A percentile compares a stretch with the other conserved stretches of the same genome.
phyloP scores from a whole-genome alignment of 2,329 filamentous ascomycete genomes.

The Aquanectria penicillioides region DNA sequence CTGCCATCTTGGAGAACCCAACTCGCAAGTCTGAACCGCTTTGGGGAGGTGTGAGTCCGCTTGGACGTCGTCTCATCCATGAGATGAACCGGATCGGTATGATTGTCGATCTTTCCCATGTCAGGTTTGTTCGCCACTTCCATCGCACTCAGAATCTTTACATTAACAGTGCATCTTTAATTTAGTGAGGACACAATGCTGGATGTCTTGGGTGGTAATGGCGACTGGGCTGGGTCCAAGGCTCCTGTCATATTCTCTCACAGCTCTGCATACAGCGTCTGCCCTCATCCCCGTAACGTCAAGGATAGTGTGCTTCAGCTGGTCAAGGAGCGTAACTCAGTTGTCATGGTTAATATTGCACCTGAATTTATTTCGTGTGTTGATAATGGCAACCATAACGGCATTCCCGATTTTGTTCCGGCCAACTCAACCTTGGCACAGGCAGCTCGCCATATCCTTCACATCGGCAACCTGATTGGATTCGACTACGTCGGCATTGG shows the following conservation, averaged over 20 bases:
- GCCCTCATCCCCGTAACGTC: conserved; percentile 90
- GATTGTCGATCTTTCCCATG: conserved; percentile 89
- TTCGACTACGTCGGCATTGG: conserved; percentile 90
- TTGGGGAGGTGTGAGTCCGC: conserved; percentile 77
- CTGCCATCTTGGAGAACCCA: conserved; percentile 72
- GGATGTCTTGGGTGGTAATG: conserved; percentile 76
- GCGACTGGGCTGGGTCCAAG: conserved; percentile 74
- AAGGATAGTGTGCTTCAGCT: conserved; percentile 83
- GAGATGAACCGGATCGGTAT: conserved; percentile 97
- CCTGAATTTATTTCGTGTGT: conserved; percentile 85
- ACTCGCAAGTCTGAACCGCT: conserved; percentile 63
- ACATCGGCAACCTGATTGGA: conserved; percentile 86
- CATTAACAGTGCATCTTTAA: conserved; percentile 8
- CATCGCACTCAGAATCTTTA: too few species aligned
- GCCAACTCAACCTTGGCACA: conserved; percentile 78
- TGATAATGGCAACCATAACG: conserved; percentile 65
- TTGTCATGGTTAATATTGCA: conserved; percentile 93
- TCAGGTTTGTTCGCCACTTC: conserved; percentile 49
- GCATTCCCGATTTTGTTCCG: conserved; percentile 74
- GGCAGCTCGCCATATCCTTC: conserved; percentile 81
- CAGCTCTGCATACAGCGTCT: conserved; percentile 82
- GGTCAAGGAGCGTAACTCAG: conserved; percentile 75
- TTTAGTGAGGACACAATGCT: conserved; percentile 82
- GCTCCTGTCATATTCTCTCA: conserved; percentile 93
- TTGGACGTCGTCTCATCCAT: conserved; percentile 73